Evolutionary conservation across 2,329 filamentous ascomycete species (phyloP), one percentile per base, ranked within the genome.

Genomic region (Didymella pomorum): DNA sequence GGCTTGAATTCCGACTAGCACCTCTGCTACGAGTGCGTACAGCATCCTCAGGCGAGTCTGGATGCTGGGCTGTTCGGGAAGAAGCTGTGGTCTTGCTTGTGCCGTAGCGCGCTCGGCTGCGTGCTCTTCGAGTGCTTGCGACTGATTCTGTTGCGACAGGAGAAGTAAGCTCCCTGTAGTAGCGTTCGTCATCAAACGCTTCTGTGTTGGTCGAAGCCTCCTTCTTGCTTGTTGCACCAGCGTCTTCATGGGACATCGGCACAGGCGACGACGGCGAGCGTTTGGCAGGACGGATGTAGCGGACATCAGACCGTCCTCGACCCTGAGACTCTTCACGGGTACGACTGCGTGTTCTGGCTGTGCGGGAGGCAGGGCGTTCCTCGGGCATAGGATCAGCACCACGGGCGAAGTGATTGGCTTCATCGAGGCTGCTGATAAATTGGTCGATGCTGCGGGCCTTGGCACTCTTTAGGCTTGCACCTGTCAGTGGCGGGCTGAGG

Each of bases 221-320:
- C 46, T 79, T 78, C 60, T 80, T 81, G 43, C 73, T 71, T 26
- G 59, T 91, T 12, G 80, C 70, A 3, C 77, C 78, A 18, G 80
- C 78, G 69, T 97, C 93, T 68, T 97, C 92, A 0, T 93, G 93
- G 3, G 93, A 96, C 93, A 97, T 97, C 3, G 93, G 92, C 2
- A 97, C 85, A 0, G 94, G 94, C 0, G 94, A 97, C 2, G 92
- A 96, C 0, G 94, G 94, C 1, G 94, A 97, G 21, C 91, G 85
- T 78, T 97, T 96, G 12, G 88, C 86, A 18, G 90, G 86, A 71
- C 87, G 89, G 62, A 89, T 92, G 63, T 88, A 89, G 21, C 89
- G 85, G 43, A 85, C 83, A 12, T 84, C 80, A 23, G 83, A 84
- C 61, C 91, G 85, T 20, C 90, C 91, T 56, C 91, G 87, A 41